phyloP scores from a whole-genome alignment of 164 flowering plant genomes.

The Platanus orientalis region DNA sequence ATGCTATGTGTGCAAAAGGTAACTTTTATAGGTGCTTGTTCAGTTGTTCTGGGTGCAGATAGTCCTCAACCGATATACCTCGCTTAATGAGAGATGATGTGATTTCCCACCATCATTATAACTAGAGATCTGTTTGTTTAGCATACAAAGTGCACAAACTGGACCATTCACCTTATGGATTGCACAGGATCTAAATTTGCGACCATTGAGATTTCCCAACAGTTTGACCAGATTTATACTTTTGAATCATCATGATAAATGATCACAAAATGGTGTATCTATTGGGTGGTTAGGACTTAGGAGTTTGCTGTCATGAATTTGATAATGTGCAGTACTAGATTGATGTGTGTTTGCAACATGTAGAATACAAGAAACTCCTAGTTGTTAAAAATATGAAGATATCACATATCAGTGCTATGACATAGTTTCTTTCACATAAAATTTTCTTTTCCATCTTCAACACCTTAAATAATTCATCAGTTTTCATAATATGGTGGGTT shows the following conservation, averaged over 20 bases:
- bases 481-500: neutral
- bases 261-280: too few species aligned
- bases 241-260: too few species aligned
- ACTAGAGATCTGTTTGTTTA: neutral
- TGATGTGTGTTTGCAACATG: neutral
- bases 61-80: neutral
- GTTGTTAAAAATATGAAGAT: neutral
- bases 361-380: neutral
- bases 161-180: too few species aligned
- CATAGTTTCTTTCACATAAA: neutral
- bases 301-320: too few species aligned
- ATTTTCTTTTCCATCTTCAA: neutral
- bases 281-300: too few species aligned
- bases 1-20: constrained; percentile 78
- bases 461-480: constrained; percentile 2
- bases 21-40: constrained; percentile 7
- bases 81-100: neutral
- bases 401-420: neutral
- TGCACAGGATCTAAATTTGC: too few species aligned
- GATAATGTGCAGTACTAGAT: too few species aligned
- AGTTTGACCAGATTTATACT: too few species aligned
- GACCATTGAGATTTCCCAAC: too few species aligned
- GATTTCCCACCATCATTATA: neutral
- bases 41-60: neutral
- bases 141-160: too few species aligned